Base-by-base conservation (phyloP, 75 land plant genomes). In the Picea sitchensis region DNA sequence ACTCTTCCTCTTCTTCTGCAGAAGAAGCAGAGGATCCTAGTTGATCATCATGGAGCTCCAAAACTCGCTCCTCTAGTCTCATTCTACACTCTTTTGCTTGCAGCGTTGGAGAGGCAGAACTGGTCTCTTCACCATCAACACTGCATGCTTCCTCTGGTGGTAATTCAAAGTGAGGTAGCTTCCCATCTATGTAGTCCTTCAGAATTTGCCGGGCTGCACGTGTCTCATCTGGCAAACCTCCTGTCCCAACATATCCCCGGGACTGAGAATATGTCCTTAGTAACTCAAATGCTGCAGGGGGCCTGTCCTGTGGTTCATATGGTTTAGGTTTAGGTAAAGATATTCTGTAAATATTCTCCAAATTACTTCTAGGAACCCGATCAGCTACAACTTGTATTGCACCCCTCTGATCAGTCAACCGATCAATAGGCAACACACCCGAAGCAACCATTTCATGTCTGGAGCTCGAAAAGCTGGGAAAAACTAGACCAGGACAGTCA, bases 401-500 rank as follows among this genome's bases (percentile, higher is more conserved):
- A 36, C 88, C 91, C 36, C 99, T 79, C 36, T 97, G 93, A 65
- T 92, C 95, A 23, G 98, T 97, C 92, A 97, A 88, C 68, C 93
- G 79, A 79, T 97, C 96, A 78, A 97, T 90, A 13, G 99, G 99
- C 77, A 97, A 64, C 7, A 95, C 99, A n/a, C 99, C 99, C 14
- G 86, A 88, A 51, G 99, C 95, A 82, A 95, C 87, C 99, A 97
- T 97, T 31, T 95, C 99, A 78, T 91, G 85, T 75, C 92, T 83
- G 14, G 99, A 97, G 77, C 94, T 91, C 36, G 94, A 90, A 81
- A 95, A 97, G 12, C 98, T 93, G 30, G 99, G 98, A 65, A 97
- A 97, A 56, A 97, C 98, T 68, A 97, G 77, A 54, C 99, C 99
- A 17, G 99, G 99, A 77, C 99, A 97, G 73, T 97, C 99, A 84